These are phyloP conservation scores for Dioscorea zingiberensis DNA, from an alignment of 106 monocot species.

Conservation along the genomic window DNA sequence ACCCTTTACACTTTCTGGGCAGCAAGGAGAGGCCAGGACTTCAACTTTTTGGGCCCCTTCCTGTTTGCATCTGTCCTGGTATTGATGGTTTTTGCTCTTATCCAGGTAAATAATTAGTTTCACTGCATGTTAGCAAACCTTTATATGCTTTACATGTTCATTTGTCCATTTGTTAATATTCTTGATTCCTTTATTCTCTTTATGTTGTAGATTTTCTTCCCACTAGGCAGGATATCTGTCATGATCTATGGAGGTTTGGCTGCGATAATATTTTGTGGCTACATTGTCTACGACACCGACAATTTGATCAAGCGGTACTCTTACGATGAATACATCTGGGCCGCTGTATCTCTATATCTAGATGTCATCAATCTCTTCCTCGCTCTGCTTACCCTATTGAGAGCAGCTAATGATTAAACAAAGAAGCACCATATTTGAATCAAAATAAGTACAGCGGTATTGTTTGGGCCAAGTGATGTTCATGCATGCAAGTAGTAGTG, in stretches of 20 bases:
- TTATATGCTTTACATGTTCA: not conserved
- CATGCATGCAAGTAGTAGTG: too few species aligned
- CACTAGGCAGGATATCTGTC: conserved; percentile 57
- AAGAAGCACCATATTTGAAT: not conserved
- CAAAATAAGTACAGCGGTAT: too few species aligned
- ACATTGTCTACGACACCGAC: conserved; percentile 83
- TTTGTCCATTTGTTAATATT: not conserved
- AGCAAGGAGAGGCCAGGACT: conserved; percentile 59
- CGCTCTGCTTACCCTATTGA: conserved; percentile 56
- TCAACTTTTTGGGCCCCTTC: conserved; percentile 71
- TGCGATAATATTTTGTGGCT: conserved; percentile 64
- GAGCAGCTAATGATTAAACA: conserved; percentile 21
- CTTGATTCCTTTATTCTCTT: not conserved
- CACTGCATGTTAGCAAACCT: not conserved
- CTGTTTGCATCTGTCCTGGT: conserved; percentile 62
- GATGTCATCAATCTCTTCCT: conserved; percentile 83
- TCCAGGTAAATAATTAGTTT: conserved; percentile 43
- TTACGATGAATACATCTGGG: conserved; percentile 92
- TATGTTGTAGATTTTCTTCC: conserved; percentile 52
- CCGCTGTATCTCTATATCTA: conserved; percentile 57
- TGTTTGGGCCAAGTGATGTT: too few species aligned
- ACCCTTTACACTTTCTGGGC: conserved; percentile 92
- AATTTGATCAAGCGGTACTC: conserved; percentile 84
- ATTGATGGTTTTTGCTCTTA: conserved; percentile 64
- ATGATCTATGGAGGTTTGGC: conserved; percentile 80